Percentiles rank a stretch among this genome's conserved stretches.
Conservation (phyloP, 208 protist genomes). For the Wallacemonas rigidus region DNA sequence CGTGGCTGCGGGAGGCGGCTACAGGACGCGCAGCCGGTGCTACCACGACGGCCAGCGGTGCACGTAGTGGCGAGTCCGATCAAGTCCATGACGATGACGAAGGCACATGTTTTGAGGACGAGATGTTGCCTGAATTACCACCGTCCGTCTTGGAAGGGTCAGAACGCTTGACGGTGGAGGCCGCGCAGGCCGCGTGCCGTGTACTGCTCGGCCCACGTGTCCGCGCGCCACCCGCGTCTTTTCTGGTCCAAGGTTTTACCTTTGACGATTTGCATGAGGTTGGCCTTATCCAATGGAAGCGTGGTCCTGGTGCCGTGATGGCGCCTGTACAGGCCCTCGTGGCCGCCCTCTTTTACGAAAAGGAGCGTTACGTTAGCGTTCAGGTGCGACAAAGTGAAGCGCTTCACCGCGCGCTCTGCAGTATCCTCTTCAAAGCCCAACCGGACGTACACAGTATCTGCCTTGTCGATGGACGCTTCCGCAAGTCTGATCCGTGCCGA, state of each 20-base stretch:
- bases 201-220: constrained; percentile 44
- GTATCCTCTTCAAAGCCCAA: constrained; percentile 61
- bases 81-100: constrained; percentile 11
- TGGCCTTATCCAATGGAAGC: constrained; percentile 61
- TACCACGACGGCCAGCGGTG: constrained; percentile 1
- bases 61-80: constrained; percentile 14
- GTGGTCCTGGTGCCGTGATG: constrained; percentile 64
- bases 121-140: constrained; percentile 1
- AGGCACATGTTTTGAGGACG: constrained; percentile 6
- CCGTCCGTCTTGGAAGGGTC: constrained; percentile 18
- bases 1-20: constrained; percentile 5
- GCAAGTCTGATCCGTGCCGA: neutral
- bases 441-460: constrained; percentile 52
- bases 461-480: constrained; percentile 53
- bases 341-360: constrained; percentile 63
- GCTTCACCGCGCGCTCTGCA: constrained; percentile 51
- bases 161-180: constrained; percentile 22
- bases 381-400: constrained; percentile 55
- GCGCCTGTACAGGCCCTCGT: constrained; percentile 74
- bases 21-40: neutral
- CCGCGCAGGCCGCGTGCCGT: constrained; percentile 39
- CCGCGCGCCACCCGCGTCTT: constrained; percentile 21
- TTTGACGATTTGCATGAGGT: constrained; percentile 69
- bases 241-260: constrained; percentile 70
- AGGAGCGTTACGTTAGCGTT: constrained; percentile 48